Conservation (phyloP, 768 basidiomycete genomes). For the Xanthoconium purpureum region DNA sequence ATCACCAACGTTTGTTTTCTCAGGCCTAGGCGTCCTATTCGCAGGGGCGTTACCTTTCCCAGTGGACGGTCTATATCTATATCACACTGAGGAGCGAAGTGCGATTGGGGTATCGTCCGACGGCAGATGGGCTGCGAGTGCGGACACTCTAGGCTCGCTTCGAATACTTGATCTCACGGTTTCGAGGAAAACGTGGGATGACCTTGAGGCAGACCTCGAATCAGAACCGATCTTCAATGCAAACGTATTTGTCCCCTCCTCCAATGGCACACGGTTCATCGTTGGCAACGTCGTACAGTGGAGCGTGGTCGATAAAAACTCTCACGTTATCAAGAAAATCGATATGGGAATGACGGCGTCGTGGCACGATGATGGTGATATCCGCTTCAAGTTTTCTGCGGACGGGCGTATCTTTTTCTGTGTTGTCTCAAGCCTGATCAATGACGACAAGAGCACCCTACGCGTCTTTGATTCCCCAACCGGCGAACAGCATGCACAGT, state of each 20-base stretch:
- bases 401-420: slow-evolving; percentile 10
- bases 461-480: slow-evolving; percentile 9
- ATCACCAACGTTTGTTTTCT: slow-evolving; percentile 8
- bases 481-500: slow-evolving; percentile 6
- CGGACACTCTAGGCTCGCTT: slow-evolving; percentile 1
- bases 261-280: slow-evolving; percentile 12
- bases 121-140: slow-evolving; percentile 17
- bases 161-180: slow-evolving; percentile 6
- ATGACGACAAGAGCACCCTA: slow-evolving; percentile 6
- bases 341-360: slow-evolving; percentile 5
- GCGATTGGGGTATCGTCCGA: slow-evolving; percentile 20
- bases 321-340: slow-evolving; percentile 1
- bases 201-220: background rate
- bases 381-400: slow-evolving; percentile 9
- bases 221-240: background rate
- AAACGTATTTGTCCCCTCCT: background rate
- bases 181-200: slow-evolving; percentile 2
- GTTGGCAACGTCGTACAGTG: background rate
- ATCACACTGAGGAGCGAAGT: background rate
- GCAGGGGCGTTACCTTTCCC: background rate
- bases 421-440: background rate
- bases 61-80: background rate
- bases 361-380: background rate
- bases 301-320: slow-evolving; percentile 4
- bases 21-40: background rate